Conservation (phyloP, 192 early-diverging fungal genomes). For the Ambispora gerdemannii region DNA sequence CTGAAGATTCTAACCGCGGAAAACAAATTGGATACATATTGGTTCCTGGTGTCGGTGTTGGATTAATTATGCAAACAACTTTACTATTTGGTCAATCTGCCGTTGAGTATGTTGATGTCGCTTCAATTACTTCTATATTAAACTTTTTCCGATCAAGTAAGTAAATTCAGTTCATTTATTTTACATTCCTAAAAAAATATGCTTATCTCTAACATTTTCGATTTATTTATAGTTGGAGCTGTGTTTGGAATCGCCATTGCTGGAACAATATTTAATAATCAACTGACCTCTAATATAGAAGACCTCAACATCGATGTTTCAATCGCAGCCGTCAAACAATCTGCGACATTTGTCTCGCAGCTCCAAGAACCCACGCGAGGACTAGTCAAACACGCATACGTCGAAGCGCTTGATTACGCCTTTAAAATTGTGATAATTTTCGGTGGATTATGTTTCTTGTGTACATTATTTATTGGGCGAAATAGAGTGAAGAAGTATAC, state of each 20-base stretch:
- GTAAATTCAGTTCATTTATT: neutral
- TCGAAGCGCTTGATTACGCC: constrained; percentile 42
- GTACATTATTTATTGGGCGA: too few relatives aligned
- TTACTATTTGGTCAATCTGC: constrained; percentile 71
- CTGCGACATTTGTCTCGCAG: constrained; percentile 35
- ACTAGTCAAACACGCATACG: constrained; percentile 46
- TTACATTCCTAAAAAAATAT: constrained; percentile 15
- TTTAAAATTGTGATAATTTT: constrained; percentile 53
- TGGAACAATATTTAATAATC: constrained; percentile 62
- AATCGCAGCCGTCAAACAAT: neutral
- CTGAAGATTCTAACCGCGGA: constrained; percentile 45
- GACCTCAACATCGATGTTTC: constrained; percentile 12
- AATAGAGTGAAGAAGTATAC: too few relatives aligned
- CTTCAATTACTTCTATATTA: constrained; percentile 66
- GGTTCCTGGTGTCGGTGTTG: constrained; percentile 72
- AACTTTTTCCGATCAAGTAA: constrained; percentile 49
- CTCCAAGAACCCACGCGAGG: constrained; percentile 32
- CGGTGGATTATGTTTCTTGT: constrained; percentile 43
- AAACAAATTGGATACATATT: constrained; percentile 62
- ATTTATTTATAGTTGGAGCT: constrained; percentile 46
- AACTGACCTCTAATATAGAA: constrained; percentile 34
- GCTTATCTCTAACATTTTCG: neutral
- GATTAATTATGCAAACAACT: constrained; percentile 68
- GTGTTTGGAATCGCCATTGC: constrained; percentile 64
- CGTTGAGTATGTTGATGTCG: constrained; percentile 63